Percentiles rank a stretch among this genome's conserved stretches.
These are phyloP conservation scores for Coniochaeta sp. DNA, from an alignment of 2,329 filamentous ascomycete genomes.

Conservation along the genomic window DNA sequence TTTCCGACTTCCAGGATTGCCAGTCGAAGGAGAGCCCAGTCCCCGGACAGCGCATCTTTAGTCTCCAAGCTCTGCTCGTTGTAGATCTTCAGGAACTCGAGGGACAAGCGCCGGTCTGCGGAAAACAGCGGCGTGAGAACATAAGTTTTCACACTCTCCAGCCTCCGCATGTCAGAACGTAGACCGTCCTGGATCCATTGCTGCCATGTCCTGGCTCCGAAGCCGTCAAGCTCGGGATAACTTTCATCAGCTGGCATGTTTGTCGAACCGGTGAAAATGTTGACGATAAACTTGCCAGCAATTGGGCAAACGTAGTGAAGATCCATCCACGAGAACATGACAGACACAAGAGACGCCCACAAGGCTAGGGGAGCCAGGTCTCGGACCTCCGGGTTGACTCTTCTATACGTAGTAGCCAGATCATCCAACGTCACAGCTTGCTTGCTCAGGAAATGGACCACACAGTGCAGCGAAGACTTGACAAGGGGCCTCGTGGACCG, in stretches of 20 bases:
- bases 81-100: constrained; percentile 49
- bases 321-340: constrained; percentile 40
- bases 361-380: constrained; percentile 15
- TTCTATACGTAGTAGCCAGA: constrained; percentile 33
- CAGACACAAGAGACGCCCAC: constrained; percentile 22
- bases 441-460: constrained; percentile 61
- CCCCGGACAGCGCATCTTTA: constrained; percentile 28
- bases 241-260: constrained; percentile 16
- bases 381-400: constrained; percentile 18
- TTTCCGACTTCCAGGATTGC: constrained; percentile 65
- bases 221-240: constrained; percentile 13
- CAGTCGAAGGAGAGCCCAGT: constrained; percentile 53
- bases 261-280: constrained; percentile 42
- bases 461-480: constrained; percentile 61
- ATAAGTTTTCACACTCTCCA: constrained; percentile 56
- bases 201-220: constrained; percentile 42
- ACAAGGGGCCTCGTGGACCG: constrained; percentile 55
- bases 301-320: constrained; percentile 51
- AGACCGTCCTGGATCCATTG: constrained; percentile 48
- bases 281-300: constrained; percentile 54
- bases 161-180: constrained; percentile 45
- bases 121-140: constrained; percentile 58
- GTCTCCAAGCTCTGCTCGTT: constrained; percentile 22
- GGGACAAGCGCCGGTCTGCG: constrained; percentile 42
- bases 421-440: constrained; percentile 42